A percentile compares a stretch with the other conserved stretches of the same genome.
Evolutionary conservation across 1,284 basidiomycete species (phyloP).

Genomic region (Cystobasidium sp.): DNA sequence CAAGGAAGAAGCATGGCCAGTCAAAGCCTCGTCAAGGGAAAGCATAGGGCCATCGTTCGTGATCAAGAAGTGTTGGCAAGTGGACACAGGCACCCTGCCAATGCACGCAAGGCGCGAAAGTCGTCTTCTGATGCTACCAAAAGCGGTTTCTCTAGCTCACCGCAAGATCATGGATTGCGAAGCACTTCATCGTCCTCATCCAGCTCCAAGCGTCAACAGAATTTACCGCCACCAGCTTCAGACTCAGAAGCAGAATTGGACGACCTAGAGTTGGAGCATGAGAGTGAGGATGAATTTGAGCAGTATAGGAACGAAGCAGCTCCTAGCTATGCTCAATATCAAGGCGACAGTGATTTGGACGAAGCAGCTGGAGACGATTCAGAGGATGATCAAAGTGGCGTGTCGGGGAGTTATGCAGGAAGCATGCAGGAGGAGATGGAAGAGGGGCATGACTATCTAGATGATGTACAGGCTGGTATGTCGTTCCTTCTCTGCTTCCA

Average conservation of each 20-base stretch:
- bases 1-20: too few relatives aligned
- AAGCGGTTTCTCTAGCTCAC: too few relatives aligned
- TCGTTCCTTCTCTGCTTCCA: neutral
- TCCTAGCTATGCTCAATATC: slow-evolving; percentile 34
- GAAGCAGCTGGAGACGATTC: slow-evolving; percentile 46
- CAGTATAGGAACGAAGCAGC: slow-evolving; percentile 54
- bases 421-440: slow-evolving; percentile 56
- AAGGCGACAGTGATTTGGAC: slow-evolving; percentile 34
- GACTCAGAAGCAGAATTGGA: neutral
- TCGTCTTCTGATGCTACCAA: too few relatives aligned
- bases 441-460: slow-evolving; percentile 56
- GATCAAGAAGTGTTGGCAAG: too few relatives aligned
- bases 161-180: too few relatives aligned
- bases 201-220: slow-evolving; percentile 8
- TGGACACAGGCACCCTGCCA: too few relatives aligned
- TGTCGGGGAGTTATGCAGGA: slow-evolving; percentile 54
- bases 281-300: slow-evolving; percentile 53
- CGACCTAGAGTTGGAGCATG: slow-evolving; percentile 13
- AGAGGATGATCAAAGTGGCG: slow-evolving; percentile 54
- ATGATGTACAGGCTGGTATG: slow-evolving; percentile 52
- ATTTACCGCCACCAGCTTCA: slow-evolving; percentile 3
- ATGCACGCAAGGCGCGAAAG: too few relatives aligned
- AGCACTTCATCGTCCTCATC: neutral
- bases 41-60: too few relatives aligned
- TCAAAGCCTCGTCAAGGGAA: too few relatives aligned